Percentiles rank a stretch among this genome's conserved stretches.
Conservation (phyloP, 768 basidiomycete genomes). For the Holtermannia corniformis region DNA sequence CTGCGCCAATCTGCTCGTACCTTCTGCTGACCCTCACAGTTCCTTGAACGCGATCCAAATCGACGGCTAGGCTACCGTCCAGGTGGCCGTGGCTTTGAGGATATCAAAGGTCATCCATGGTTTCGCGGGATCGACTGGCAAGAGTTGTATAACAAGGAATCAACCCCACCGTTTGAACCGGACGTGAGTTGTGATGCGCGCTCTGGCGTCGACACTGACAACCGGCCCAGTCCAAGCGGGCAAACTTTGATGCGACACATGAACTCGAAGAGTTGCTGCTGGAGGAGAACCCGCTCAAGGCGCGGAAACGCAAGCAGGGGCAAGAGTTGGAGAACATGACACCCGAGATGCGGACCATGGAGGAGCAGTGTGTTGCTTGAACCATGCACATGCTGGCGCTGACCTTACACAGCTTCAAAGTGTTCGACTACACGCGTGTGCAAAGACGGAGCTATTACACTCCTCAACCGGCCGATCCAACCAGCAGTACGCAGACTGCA, state of each 20-base stretch:
- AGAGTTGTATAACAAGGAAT: constrained; percentile 53
- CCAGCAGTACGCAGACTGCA: constrained; percentile 15
- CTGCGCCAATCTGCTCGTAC: background rate
- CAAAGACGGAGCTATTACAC: constrained; percentile 85
- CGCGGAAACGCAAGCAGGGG: constrained; percentile 79
- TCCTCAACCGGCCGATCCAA: constrained; percentile 38
- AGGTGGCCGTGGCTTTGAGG: constrained; percentile 66
- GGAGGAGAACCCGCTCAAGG: constrained; percentile 95
- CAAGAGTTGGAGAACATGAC: constrained; percentile 78
- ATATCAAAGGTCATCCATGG: constrained; percentile 76
- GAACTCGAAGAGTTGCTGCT: constrained; percentile 91
- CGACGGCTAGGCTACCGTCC: constrained; percentile 71
- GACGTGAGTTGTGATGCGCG: constrained; percentile 55
- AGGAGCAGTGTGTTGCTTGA: constrained; percentile 64
- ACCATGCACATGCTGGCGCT: constrained; percentile 2
- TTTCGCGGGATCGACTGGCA: constrained; percentile 74
- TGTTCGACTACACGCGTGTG: constrained; percentile 89
- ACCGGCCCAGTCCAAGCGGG: constrained; percentile 74
- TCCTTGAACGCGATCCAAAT: constrained; percentile 74
- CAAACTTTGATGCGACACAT: constrained; percentile 97
- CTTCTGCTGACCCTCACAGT: constrained; percentile 45
- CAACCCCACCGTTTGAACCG: constrained; percentile 75
- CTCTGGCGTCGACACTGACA: constrained; percentile 1
- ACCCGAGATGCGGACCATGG: constrained; percentile 93
- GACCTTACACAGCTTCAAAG: constrained; percentile 56